Percentiles rank a stretch among this genome's conserved stretches.
phyloP scores from a whole-genome alignment of 106 monocot genomes.

The Dendrobium huoshanense region DNA sequence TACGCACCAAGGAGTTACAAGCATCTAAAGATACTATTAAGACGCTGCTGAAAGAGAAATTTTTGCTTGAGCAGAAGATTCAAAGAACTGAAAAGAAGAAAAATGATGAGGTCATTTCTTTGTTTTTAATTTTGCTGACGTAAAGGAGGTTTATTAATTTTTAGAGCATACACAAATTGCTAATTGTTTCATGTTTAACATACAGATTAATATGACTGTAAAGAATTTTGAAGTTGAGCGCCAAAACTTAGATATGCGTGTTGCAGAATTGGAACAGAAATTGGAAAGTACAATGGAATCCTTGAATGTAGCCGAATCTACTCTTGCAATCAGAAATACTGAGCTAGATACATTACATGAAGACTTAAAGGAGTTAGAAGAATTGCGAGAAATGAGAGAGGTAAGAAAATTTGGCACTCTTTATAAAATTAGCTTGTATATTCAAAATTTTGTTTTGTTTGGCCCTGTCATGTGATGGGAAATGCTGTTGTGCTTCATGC shows the following conservation, averaged over 20 bases:
- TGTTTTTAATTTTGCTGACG: background rate
- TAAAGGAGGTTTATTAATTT: background rate
- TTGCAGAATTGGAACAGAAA: conserved; percentile 66
- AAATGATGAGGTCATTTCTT: conserved; percentile 57
- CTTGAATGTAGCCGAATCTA: conserved; percentile 53
- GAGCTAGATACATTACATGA: conserved; percentile 64
- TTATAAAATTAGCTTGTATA: background rate
- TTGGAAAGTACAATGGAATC: conserved; percentile 35
- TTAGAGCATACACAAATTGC: background rate
- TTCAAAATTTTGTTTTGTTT: background rate
- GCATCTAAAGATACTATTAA: conserved; percentile 51
- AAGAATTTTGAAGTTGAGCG: conserved; percentile 60
- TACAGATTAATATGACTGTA: conserved; percentile 39
- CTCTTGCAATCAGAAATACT: conserved; percentile 41
- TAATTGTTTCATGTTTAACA: conserved; percentile 7
- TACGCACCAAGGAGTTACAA: conserved; percentile 47
- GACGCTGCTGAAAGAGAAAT: conserved; percentile 62
- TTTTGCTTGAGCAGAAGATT: conserved; percentile 67
- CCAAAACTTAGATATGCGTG: conserved; percentile 28
- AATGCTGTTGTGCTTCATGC: too few species aligned
- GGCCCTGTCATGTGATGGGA: background rate
- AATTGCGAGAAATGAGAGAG: conserved; percentile 90
- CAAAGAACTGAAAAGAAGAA: conserved; percentile 68
- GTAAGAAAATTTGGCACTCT: conserved; percentile 19
- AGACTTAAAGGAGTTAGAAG: conserved; percentile 78